Evolutionary conservation across 306 rosid genomes (phyloP).

Genomic region (Mucuna pruriens): DNA sequence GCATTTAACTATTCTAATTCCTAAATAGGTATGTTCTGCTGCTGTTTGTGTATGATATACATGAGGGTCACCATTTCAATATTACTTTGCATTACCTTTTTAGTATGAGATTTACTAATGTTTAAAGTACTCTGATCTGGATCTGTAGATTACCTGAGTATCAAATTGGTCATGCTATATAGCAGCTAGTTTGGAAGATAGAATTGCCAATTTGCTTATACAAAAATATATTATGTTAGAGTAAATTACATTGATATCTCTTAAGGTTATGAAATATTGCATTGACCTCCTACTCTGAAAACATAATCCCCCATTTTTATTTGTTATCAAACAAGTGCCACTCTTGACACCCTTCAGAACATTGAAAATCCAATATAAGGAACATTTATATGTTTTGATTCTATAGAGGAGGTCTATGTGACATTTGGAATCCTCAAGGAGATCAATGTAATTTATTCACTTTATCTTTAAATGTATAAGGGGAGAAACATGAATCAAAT

Average conservation of each 20-base stretch:
- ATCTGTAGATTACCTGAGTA: constrained; percentile 14
- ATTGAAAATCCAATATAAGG: constrained; percentile 8
- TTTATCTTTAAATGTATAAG: constrained; percentile 19
- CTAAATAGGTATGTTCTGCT: background rate
- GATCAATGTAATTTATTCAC: background rate
- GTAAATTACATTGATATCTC: constrained; percentile 18
- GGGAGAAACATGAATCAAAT: constrained; percentile 32
- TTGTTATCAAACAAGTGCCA: constrained; percentile 6
- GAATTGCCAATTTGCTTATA: background rate
- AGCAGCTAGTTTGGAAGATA: background rate
- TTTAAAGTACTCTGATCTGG: constrained; percentile 13
- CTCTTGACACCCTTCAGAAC: constrained; percentile 18
- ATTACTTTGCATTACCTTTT: constrained; percentile 2
- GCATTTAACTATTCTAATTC: constrained; percentile 17
- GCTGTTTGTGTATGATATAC: constrained; percentile 8
- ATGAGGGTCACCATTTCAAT: background rate
- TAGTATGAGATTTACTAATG: background rate
- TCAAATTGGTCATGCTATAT: constrained; percentile 19
- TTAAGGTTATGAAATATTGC: constrained; percentile 22
- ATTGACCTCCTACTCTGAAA: constrained; percentile 20
- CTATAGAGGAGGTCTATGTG: background rate
- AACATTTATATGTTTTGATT: constrained; percentile 19
- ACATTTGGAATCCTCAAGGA: constrained; percentile 13
- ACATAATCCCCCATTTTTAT: background rate
- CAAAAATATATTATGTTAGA: background rate